Evolutionary conservation across 805 yeast genomes (phyloP).

Genomic region (Schwanniomyces occidentalis): DNA sequence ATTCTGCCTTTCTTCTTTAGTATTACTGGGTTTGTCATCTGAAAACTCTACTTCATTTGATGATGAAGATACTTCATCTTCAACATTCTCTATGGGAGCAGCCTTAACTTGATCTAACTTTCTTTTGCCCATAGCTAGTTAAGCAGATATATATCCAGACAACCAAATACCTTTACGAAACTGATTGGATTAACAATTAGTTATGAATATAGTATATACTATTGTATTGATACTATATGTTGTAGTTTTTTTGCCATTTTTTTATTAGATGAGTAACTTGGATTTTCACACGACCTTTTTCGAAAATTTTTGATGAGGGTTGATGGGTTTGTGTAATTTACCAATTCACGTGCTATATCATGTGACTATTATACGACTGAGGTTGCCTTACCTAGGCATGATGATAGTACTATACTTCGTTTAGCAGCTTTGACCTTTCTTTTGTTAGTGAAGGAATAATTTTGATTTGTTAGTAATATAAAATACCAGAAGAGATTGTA

Average conservation of each 20-base stretch:
- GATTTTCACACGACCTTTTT: constrained; percentile 4
- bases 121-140: constrained; percentile 25
- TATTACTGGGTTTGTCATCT: background rate
- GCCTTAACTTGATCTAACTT: constrained; percentile 14
- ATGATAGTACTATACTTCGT: too few relatives aligned
- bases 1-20: background rate
- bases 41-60: background rate
- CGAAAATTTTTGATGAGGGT: background rate
- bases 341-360: background rate
- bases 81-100: constrained; percentile 7
- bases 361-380: background rate
- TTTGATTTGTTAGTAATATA: background rate
- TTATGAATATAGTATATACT: too few relatives aligned
- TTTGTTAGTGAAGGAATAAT: background rate
- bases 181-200: too few relatives aligned
- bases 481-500: background rate
- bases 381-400: too few relatives aligned
- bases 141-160: background rate
- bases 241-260: too few relatives aligned
- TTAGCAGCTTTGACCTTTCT: too few relatives aligned
- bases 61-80: constrained; percentile 7
- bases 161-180: too few relatives aligned
- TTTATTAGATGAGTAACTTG: background rate
- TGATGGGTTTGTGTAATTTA: constrained; percentile 1
- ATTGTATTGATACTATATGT: too few relatives aligned